Base-by-base conservation (phyloP, 202 grass and related monocot species). In the Musa balbisiana region DNA sequence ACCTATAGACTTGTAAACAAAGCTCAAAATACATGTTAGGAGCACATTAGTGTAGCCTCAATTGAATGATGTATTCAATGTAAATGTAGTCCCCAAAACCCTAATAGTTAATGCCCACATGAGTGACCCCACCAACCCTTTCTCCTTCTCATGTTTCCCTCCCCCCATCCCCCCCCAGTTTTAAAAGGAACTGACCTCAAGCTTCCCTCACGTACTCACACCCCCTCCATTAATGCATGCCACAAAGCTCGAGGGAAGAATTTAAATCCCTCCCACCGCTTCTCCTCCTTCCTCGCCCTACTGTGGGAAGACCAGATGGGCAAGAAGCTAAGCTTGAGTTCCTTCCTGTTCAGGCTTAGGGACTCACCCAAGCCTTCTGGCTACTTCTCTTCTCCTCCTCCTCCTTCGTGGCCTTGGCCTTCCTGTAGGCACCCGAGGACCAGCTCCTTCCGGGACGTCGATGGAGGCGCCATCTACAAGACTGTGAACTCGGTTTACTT, bases 361-460 rank as follows among this genome's bases (percentile, higher is more conserved):
- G 73, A 19, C 56, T 1, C 11, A 10, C 68, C 10, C 3, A 62
- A 10, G 62, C 24, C 68, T 22, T 68, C 71, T 11, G 23, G 16
- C 50, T 62, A 27, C 53, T 11, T 51, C 27, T 56, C 84, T 9
- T 50, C 71, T 21, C n/a, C 71, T 23, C 22, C 81, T 11, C 55
- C 87, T 1, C 77, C 87, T 11, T 23, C 81, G 55, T 97, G 94
- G 91, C 87, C 93, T 11, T 94, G 95, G 95, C 91, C 91, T 73
- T 94, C 88, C 71, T 99, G 91, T 82, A 83, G 82, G 60, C 85
- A 91, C 79, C 94, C 95, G n/a, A 87, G 81, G 79, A 94, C 91
- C 69, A 80, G 77, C 68, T 94, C 95, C 17, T 99, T 94, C 80
- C 87, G 95, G 72, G 84, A 23, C 67, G 77, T 26, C 49, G 72